Evolutionary conservation across 257 asterid species (phyloP), one percentile per base, ranked within the genome.

Genomic region (Jacaranda mimosifolia): DNA sequence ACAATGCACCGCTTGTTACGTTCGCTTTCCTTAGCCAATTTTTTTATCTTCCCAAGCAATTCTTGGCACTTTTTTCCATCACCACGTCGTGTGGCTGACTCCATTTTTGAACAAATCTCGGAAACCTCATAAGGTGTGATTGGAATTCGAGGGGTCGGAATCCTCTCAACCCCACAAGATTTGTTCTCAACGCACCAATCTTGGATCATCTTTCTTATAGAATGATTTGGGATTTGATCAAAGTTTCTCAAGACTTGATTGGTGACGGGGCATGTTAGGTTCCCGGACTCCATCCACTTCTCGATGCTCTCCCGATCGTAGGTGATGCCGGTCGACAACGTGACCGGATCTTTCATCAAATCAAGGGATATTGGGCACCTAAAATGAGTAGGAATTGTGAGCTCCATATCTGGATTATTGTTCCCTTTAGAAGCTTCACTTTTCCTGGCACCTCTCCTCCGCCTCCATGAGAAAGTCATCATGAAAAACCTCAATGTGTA

Each of bases 131-230:
- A 62, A 0, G 90, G 85, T 2, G 83, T 52, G 5, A 91, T 63
- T 0, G 97, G 98, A n/a, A 92, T 83, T 40, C 93, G 63, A 0
- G 98, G 98, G 0, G 98, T 94, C 3, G 98, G 92, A 19, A 94
- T 89, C 75, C 98, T 81, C 82, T 92, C 96, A 5, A 94, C 87
- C 11, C 98, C 98, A 59, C 63, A 68, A 3, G 96, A 82, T 65
- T 72, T 85, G 26, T 94, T 92, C 36, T 84, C 88, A 0, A 91
- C 98, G 63, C 98, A 92, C 98, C 98, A 94, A 48, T 86, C 95
- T 79, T 94, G 98, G 73, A 92, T 94, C 97, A 91, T 88, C 77
- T 83, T 88, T 60, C 98, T 77, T 4, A 91, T 80, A 48, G 90
- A 71, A 45, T 92, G 97, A 64, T 94, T 94, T 0, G 98, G 98